These are phyloP conservation scores for Phaeotremella fagi DNA, from an alignment of 768 basidiomycete genomes.

Conservation along the genomic window DNA sequence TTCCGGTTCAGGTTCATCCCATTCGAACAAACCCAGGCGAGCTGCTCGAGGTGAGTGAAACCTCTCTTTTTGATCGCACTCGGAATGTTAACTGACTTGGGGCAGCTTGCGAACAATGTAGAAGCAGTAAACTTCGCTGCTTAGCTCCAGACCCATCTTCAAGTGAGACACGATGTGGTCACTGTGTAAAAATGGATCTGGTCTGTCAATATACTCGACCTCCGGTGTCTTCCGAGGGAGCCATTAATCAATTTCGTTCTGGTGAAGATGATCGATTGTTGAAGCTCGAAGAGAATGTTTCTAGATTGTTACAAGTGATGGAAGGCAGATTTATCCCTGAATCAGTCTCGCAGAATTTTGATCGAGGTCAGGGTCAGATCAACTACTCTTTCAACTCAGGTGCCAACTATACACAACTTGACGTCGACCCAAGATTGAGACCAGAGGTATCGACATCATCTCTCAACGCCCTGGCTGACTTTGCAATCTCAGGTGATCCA, in stretches of 20 bases:
- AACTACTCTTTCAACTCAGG: not conserved
- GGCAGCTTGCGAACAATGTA: slow-evolving; percentile 11
- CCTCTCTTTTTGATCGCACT: not conserved
- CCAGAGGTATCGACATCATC: not conserved
- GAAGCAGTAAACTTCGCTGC: slow-evolving; percentile 10
- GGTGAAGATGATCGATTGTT: not conserved
- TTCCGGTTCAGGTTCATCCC: no score
- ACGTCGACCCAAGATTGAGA: not conserved
- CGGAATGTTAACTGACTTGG: not conserved
- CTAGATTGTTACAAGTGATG: slow-evolving; percentile 6
- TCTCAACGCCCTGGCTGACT: not conserved
- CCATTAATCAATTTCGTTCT: not conserved
- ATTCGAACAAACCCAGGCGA: not conserved
- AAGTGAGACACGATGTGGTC: slow-evolving; percentile 1
- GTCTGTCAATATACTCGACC: slow-evolving; percentile 5
- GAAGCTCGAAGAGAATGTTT: slow-evolving; percentile 5
- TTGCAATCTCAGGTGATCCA: not conserved
- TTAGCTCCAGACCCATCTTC: not conserved
- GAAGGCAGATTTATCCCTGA: not conserved
- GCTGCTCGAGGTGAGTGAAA: slow-evolving; percentile 9
- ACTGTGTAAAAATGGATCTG: slow-evolving; percentile 9
- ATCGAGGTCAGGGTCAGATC: not conserved
- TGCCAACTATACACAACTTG: not conserved
- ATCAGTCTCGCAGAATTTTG: not conserved
- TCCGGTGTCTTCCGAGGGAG: not conserved